Base-by-base conservation (phyloP, 73 alveolate genomes). In the Uronychia binucleata region DNA sequence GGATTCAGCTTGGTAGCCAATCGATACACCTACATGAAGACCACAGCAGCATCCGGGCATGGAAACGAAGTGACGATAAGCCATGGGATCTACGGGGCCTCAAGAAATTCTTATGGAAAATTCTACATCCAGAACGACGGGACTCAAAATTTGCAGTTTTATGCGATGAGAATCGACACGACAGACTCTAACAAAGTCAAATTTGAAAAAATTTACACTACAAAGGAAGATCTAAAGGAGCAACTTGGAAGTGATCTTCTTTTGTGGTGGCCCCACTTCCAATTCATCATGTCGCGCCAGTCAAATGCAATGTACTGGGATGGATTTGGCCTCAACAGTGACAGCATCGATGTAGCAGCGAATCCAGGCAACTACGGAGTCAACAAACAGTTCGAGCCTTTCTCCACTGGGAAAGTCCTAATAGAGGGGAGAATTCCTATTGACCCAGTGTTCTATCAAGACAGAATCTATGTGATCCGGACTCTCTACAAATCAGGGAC, bases 241-340 rank as follows among this genome's bases (percentile, higher is more conserved):
- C 81, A 59, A 27, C 28, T 30, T n/a, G 88, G 88, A 1, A 34
- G 26, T 28, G 88, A 81, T 33, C 30, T 57, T 30, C 80, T 78
- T 30, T 31, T 81, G 1, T 81, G 88, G 88, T 81, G 88, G 88
- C 88, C 88, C 0, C 26, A 29, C 28, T 25, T 58, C 14, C 34
- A 81, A 19, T 59, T 81, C 81, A n/a, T 81, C 58, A 1, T 81
- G 74, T 77, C 58, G 33, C 57, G 88, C 57, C 81, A 81, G 33
- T 59, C 25, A 0, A 78, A 81, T 81, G 60, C 31, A 33, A 81
- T 81, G 5, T 25, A 33, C n/a, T 81, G 88, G 88, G 81, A 81
- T 81, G 88, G 88, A 59, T 81, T n/a, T 81, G 88, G 88, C 0
- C 81, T 81, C 11, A 81, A 81, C 34, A 28, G 34, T 28, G 76